phyloP scores from a whole-genome alignment of 2,329 filamentous ascomycete species.

The Ophidiomyces ophidiicola region DNA sequence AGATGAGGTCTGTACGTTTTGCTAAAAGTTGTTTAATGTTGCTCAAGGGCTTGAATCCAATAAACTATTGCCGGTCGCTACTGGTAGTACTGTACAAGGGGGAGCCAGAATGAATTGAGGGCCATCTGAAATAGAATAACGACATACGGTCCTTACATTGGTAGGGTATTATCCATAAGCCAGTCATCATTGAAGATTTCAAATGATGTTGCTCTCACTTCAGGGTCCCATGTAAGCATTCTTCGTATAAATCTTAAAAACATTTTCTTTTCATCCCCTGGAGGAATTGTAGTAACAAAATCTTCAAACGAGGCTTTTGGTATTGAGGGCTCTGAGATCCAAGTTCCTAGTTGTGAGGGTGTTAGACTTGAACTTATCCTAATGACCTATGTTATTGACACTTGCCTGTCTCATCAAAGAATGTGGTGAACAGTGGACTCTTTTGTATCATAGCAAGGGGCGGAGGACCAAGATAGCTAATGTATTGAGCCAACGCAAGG shows the following conservation, averaged over 20 bases:
- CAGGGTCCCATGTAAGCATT: constrained; percentile 20
- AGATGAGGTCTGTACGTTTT: too few relatives aligned
- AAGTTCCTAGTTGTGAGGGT: background rate
- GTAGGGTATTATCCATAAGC: constrained; percentile 12
- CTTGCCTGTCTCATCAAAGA: constrained; percentile 17
- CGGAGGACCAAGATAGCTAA: constrained; percentile 20
- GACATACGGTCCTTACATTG: too few relatives aligned
- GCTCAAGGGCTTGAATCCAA: too few relatives aligned
- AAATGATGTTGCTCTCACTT: constrained; percentile 14
- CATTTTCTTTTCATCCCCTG: constrained; percentile 18
- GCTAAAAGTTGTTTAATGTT: too few relatives aligned
- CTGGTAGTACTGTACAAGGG: too few relatives aligned
- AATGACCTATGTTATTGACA: background rate
- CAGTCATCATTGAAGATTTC: constrained; percentile 19
- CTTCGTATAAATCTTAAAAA: constrained; percentile 21
- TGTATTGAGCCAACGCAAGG: constrained; percentile 22
- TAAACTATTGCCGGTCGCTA: too few relatives aligned
- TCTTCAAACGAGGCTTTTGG: constrained; percentile 14
- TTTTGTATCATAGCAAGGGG: constrained; percentile 18
- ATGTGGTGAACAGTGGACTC: constrained; percentile 17
- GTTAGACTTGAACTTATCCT: background rate
- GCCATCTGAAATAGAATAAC: too few relatives aligned
- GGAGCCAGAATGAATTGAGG: too few relatives aligned
- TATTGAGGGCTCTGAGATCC: constrained; percentile 17
- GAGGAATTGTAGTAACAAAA: constrained; percentile 17